Conservation (phyloP, 1,284 basidiomycete genomes). For the Cutaneotrichosporon mucoides region DNA sequence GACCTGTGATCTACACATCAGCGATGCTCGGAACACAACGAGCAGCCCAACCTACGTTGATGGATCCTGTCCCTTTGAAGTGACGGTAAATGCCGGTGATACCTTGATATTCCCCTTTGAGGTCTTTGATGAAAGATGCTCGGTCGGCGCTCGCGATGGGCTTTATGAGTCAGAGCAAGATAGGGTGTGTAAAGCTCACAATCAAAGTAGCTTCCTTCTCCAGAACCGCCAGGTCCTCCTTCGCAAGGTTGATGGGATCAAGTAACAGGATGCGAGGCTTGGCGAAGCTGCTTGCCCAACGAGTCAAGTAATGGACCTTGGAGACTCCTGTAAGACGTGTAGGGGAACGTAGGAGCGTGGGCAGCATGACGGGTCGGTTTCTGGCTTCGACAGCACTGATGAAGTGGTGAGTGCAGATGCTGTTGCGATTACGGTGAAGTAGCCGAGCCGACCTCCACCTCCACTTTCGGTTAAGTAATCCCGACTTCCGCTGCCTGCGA, state of each 20-base stretch:
- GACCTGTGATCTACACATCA: constrained; percentile 23
- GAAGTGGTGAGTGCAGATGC: no score
- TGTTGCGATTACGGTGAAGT: not conserved
- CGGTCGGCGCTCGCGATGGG: constrained; percentile 19
- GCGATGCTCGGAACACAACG: not conserved
- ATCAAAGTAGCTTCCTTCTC: constrained; percentile 15
- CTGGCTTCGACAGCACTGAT: no score
- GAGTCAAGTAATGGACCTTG: not conserved
- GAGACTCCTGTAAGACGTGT: no score
- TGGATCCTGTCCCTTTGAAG: constrained; percentile 29
- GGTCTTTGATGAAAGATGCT: constrained; percentile 23
- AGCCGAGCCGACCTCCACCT: no score
- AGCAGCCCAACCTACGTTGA: constrained; percentile 18
- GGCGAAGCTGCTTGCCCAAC: not conserved
- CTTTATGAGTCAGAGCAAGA: constrained; percentile 2
- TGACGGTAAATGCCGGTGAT: constrained; percentile 28
- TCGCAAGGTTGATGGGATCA: constrained; percentile 28
- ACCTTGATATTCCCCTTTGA: constrained; percentile 17
- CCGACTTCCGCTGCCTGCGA: not conserved
- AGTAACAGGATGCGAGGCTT: constrained; percentile 24
- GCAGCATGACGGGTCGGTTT: not conserved
- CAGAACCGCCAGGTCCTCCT: constrained; percentile 17
- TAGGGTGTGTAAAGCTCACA: constrained; percentile 9
- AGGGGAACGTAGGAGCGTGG: no score
- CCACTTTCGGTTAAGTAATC: no score